Evolutionary conservation across 192 early-diverging fungal genomes (phyloP), one percentile per base, ranked within the genome.

Genomic region (Diversispora epigaea): DNA sequence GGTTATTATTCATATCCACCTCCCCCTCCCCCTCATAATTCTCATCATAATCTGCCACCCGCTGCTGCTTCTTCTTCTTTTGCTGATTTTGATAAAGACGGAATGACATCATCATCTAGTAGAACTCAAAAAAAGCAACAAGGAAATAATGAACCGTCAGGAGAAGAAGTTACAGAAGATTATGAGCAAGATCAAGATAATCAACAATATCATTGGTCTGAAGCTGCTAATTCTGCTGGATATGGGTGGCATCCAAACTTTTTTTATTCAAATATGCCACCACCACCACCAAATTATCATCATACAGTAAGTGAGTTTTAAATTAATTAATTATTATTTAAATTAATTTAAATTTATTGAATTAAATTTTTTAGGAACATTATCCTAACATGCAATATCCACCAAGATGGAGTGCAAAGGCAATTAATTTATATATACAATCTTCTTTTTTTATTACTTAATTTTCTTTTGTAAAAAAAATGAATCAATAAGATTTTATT

Each of bases 281-380:
- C 69, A 45, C 69, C 69, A 57, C 47, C n/a, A n/a, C 47, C 46
- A 32, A 49, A 32, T 68, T 52, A 68, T 68, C n/a, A 67, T 44
- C 41, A 44, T 15, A 5, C 22, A 8, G 21, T 12, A 49, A 68
- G 9, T 65, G 63, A 46, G 22, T 15, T 32, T 32, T 8, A 50
- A 21, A 45, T 68, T 19, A 6, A 15, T 68, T 47, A 49, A 4
- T 44, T 65, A 2, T 49, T 6, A 32, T 32, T 32, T 39, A 25
- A 66, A 45, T 32, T 0, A 21, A 21, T 10, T 32, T 40, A 21
- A 41, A 41, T 44, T 19, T 4, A 43, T 46, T 50, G 17, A 7
- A 46, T 2, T 8, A 6, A 15, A 3, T 14, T 52, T 46, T 32
- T 68, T 50, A 47, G 46, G 3, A 1, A 8, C 9, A 64, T 32